Evolutionary conservation across 2,329 filamentous ascomycete species (phyloP).

Genomic region (Colletotrichum viniferum): DNA sequence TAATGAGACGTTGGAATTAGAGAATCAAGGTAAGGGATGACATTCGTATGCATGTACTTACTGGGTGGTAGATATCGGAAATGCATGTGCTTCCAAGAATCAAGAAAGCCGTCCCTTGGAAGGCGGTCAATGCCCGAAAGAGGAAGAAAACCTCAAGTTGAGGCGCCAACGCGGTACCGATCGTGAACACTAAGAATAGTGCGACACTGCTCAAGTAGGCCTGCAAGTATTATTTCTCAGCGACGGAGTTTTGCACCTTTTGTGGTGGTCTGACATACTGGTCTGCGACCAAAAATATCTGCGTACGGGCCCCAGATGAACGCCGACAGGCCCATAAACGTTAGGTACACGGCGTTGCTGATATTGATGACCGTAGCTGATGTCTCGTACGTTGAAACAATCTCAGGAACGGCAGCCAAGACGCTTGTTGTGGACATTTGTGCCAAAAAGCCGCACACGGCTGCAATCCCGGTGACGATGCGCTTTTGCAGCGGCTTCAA

Average conservation of each 20-base stretch:
- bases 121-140: conserved; percentile 75
- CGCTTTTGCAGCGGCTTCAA: not conserved
- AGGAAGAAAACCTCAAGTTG: conserved; percentile 74
- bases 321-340: conserved; percentile 74
- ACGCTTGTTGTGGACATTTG: conserved; percentile 77
- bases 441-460: conserved; percentile 65
- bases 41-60: conserved; percentile 31
- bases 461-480: conserved; percentile 26
- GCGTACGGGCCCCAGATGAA: conserved; percentile 77
- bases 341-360: conserved; percentile 74
- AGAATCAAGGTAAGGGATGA: too few species aligned
- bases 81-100: conserved; percentile 74
- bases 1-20: not conserved
- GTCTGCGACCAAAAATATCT: conserved; percentile 64
- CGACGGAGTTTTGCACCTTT: not conserved
- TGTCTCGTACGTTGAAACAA: conserved; percentile 67
- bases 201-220: conserved; percentile 63
- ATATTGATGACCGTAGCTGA: conserved; percentile 74
- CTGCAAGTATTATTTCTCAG: conserved; percentile 32
- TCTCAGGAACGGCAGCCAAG: conserved; percentile 74
- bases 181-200: conserved; percentile 70
- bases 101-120: conserved; percentile 77
- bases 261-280: conserved; percentile 43
- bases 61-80: conserved; percentile 33
- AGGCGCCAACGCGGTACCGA: conserved; percentile 74